Percentiles rank a stretch among this genome's conserved stretches.
Evolutionary conservation across 164 flowering plant species (phyloP).

Genomic region (Saururus chinensis): DNA sequence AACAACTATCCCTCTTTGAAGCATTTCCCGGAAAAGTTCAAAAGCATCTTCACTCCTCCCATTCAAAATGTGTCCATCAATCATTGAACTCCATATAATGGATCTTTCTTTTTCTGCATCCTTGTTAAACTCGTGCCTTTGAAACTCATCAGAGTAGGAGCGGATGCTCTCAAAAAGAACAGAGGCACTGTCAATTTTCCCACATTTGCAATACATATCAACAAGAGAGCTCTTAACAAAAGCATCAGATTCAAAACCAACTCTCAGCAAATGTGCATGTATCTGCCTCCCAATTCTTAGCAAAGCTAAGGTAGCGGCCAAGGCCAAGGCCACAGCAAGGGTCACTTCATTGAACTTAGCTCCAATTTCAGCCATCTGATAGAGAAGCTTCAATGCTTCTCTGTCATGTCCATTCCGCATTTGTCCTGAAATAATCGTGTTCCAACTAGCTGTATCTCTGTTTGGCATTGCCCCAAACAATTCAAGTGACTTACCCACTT

Average conservation of each 20-base stretch:
- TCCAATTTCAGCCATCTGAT: slow-evolving; percentile 31
- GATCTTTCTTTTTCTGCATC: slow-evolving; percentile 4
- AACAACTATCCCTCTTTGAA: slow-evolving; percentile 21
- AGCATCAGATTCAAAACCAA: slow-evolving; percentile 15
- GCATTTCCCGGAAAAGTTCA: slow-evolving; percentile 31
- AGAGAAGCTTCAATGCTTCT: slow-evolving; percentile 34
- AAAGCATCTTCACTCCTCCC: slow-evolving; percentile 48
- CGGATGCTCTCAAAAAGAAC: slow-evolving; percentile 23
- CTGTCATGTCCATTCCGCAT: slow-evolving; percentile 30
- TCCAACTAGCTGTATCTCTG: slow-evolving; percentile 60
- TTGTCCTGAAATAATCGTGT: slow-evolving; percentile 53
- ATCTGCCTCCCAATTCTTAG: slow-evolving; percentile 39
- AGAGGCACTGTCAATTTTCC: slow-evolving; percentile 22
- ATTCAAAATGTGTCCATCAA: slow-evolving; percentile 49
- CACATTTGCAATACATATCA: slow-evolving; percentile 38
- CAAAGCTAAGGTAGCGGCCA: slow-evolving; percentile 32
- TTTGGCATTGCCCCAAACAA: slow-evolving; percentile 36
- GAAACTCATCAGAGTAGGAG: slow-evolving; percentile 6
- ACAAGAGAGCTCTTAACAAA: slow-evolving; percentile 26
- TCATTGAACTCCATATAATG: slow-evolving; percentile 48
- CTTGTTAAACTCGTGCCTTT: not conserved
- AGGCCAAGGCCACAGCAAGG: slow-evolving; percentile 36
- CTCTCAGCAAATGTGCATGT: slow-evolving; percentile 16
- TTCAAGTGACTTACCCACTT: slow-evolving; percentile 30
- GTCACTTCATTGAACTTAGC: slow-evolving; percentile 24